These are phyloP conservation scores for Starmerella cellae DNA, from an alignment of 805 yeast species.

Conservation along the genomic window DNA sequence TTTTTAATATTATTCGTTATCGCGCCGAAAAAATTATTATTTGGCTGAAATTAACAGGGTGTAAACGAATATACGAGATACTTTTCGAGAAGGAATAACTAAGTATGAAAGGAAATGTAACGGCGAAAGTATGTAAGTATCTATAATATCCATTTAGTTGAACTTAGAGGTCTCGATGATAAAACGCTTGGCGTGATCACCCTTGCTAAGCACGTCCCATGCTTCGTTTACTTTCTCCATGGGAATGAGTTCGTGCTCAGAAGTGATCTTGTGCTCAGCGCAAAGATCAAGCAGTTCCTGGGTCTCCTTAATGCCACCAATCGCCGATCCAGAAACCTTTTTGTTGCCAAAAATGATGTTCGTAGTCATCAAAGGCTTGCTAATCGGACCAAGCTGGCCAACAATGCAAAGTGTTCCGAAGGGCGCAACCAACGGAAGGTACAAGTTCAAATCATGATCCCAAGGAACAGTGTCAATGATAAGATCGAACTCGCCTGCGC, in stretches of 20 bases:
- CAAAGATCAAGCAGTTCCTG: conserved; percentile 53
- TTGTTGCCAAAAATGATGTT: conserved; percentile 35
- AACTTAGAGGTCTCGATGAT: conserved; percentile 11
- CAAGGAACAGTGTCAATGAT: conserved; percentile 41
- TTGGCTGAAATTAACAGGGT: too few relatives aligned
- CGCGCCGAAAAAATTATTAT: too few relatives aligned
- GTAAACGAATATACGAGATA: too few relatives aligned
- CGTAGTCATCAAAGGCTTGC: conserved; percentile 36
- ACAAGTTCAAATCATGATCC: conserved; percentile 37
- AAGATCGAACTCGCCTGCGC: conserved; percentile 34
- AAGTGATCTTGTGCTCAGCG: conserved; percentile 41
- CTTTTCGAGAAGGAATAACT: too few relatives aligned
- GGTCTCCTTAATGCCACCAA: conserved; percentile 55
- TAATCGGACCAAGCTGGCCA: conserved; percentile 42
- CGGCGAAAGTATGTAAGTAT: too few relatives aligned
- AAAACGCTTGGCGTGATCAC: conserved; percentile 15
- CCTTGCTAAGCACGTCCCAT: conserved; percentile 6
- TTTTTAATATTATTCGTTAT: too few relatives aligned
- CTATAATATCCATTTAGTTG: not conserved
- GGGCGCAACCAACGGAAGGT: conserved; percentile 41
- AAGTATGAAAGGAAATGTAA: too few relatives aligned
- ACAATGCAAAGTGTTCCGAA: conserved; percentile 49
- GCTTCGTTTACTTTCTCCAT: conserved; percentile 26
- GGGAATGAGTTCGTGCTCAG: conserved; percentile 51
- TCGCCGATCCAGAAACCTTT: conserved; percentile 34